Base-by-base conservation (phyloP, 2,329 filamentous ascomycete genomes). In the Cadophora gregata region DNA sequence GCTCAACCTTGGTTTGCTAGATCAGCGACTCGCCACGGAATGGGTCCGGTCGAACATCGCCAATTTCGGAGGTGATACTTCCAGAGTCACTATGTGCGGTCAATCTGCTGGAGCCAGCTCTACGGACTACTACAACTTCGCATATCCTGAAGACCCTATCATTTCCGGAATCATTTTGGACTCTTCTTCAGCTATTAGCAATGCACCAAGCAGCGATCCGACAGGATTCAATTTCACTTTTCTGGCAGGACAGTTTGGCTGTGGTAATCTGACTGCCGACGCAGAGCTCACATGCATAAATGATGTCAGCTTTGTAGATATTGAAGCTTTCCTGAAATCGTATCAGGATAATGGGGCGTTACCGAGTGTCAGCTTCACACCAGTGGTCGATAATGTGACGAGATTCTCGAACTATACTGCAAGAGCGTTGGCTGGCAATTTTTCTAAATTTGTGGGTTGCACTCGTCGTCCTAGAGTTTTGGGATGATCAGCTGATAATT, bases 21-120 rank as follows among this genome's bases (percentile, higher is more conserved):
- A 91, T 72, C 87, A 90, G 76, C 81, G 85, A 67, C 74, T 83
- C 24, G 81, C 85, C 16, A 79, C 90, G 27, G 78, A 81, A 68
- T 90, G 88, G 88, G 82, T 90, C 42, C 80, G 81, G 65, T 78
- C 81, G 27, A 89, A 88, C 74, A 84, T 88, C 60, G 82, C 77
- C 4, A 77, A 77, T 5, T 88, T 90, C 74, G 87, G 87, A 0
- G 88, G 87, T 0, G 83, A 90, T 69, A 79, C 79, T 1, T 65
- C 76, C 4, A 67, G 67, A 31, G 75, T 77, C 61, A 75, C 73
- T 2, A 65, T 77, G 21, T 76, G 75, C 61, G 74, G 75, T 9
- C 71, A 77, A 58, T 76, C 73, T 19, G 75, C 75, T 25, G 75
- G 74, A 0, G 65, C 65, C 16, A 59, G 42, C 10, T 73, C 71